Evolutionary conservation across 148 eudicot genomes (phyloP).

Genomic region (Vaccinium vitisidaea): DNA sequence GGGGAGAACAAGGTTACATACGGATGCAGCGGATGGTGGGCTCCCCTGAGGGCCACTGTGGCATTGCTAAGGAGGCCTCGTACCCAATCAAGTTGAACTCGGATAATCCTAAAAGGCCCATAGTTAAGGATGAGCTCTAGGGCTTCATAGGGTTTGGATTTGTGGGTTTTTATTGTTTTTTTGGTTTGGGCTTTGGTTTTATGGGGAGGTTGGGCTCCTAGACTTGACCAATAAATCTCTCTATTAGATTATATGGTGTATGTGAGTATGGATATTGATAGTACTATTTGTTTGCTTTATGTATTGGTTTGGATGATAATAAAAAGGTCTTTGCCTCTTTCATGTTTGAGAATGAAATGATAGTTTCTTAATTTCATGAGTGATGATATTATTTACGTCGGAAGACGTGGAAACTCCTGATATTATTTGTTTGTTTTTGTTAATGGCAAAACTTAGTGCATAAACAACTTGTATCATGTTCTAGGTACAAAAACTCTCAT

Average conservation of each 20-base stretch:
- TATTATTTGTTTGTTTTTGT: too few species aligned
- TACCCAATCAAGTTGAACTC: conserved; percentile 57
- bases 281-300: background rate
- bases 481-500: too few species aligned
- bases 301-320: conserved; percentile 15
- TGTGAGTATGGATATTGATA: background rate
- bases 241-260: background rate
- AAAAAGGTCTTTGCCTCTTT: background rate
- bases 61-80: conserved; percentile 68
- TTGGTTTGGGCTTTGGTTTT: background rate
- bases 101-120: conserved; percentile 31
- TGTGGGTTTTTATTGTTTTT: background rate
- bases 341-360: background rate
- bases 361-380: background rate
- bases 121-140: conserved; percentile 54
- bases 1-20: conserved; percentile 81
- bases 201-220: background rate
- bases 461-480: too few species aligned
- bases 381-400: background rate
- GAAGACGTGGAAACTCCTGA: too few species aligned
- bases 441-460: too few species aligned
- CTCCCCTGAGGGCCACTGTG: conserved; percentile 60
- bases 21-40: conserved; percentile 47
- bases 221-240: background rate
- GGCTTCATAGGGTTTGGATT: background rate